Evolutionary conservation across 129 eudicot genomes (phyloP), one percentile per base, ranked within the genome.

Genomic region (Helianthus annuus): DNA sequence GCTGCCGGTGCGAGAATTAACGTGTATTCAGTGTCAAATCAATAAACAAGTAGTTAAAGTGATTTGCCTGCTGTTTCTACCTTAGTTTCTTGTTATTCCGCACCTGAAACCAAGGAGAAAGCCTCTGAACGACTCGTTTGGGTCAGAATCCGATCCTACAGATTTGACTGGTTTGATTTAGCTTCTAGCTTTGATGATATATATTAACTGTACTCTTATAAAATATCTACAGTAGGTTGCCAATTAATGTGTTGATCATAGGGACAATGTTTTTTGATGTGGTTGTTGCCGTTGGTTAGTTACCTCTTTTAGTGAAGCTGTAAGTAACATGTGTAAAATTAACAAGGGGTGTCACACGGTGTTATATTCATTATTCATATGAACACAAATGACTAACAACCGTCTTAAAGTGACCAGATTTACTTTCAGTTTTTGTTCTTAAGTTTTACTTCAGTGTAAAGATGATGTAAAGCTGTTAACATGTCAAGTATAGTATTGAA

Each of bases 251-350:
- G 44, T 7, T 19, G 22, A 19, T 19, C 22, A 0, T 19, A 19
- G 22, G 22, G 22, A 19, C 22, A 19, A 19, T 19, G 22, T 19
- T 19, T 16, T 16, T 16, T 19, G 5, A 22, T 66, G 19, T 45
- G 55, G 71, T 45, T 4, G 16, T 11, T n/a, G n/a, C n/a, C n/a
- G n/a, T n/a, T 66, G 24, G 71, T 12, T 66, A 70, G 40, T 57
- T 17, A 2, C 36, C 3, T 57, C 10, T 14, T 56, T 71, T 13
- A 46, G 7, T 27, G 32, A 27, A 27, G 32, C 1, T 27, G 32
- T 27, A 27, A 27, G 32, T 27, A 27, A 27, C 32, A 27, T 27
- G 32, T 27, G 32, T 60, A 4, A 29, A 51, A 13, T 13, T 7
- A 49, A 45, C 71, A 45, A 66, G 1, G 55, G 56, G 19, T 4